A percentile compares a stretch with the other conserved stretches of the same genome.
These are phyloP conservation scores for Bigelowiella natans DNA, from an alignment of 78 protist genomes.

Conservation along the genomic window DNA sequence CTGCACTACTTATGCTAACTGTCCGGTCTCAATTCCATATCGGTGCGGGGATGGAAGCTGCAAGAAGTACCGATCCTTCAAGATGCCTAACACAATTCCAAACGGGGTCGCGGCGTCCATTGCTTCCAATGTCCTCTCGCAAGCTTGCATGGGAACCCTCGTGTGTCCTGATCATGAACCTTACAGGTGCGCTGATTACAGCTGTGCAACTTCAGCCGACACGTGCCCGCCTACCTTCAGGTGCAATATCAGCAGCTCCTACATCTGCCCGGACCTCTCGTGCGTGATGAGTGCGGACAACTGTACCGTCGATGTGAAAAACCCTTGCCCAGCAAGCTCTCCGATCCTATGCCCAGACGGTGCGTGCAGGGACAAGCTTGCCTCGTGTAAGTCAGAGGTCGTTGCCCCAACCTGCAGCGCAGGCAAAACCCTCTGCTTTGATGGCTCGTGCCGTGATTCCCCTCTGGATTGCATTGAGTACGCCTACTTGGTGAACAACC, in stretches of 20 bases:
- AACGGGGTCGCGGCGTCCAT: not conserved
- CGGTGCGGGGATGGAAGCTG: not conserved
- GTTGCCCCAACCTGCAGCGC: not conserved
- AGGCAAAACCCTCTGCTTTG: not conserved
- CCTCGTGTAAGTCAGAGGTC: not conserved
- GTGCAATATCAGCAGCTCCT: not conserved
- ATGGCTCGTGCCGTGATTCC: not conserved
- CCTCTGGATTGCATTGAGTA: not conserved
- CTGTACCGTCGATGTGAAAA: not conserved
- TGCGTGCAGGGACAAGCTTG: not conserved
- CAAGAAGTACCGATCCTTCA: not conserved
- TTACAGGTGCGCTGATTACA: not conserved
- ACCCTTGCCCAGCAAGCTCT: not conserved
- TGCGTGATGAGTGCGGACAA: not conserved
- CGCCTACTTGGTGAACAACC: not conserved
- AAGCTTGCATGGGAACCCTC: not conserved
- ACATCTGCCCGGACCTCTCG: not conserved
- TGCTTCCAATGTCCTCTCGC: not conserved
- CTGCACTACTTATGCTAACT: not conserved
- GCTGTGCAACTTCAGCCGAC: not conserved
- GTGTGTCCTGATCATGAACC: not conserved
- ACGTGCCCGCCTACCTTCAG: not conserved
- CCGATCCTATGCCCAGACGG: not conserved
- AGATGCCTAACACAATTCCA: not conserved
- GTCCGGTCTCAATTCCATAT: not conserved